These are phyloP conservation scores for Phoma herbarum DNA, from an alignment of 2,329 filamentous ascomycete species.

Conservation along the genomic window DNA sequence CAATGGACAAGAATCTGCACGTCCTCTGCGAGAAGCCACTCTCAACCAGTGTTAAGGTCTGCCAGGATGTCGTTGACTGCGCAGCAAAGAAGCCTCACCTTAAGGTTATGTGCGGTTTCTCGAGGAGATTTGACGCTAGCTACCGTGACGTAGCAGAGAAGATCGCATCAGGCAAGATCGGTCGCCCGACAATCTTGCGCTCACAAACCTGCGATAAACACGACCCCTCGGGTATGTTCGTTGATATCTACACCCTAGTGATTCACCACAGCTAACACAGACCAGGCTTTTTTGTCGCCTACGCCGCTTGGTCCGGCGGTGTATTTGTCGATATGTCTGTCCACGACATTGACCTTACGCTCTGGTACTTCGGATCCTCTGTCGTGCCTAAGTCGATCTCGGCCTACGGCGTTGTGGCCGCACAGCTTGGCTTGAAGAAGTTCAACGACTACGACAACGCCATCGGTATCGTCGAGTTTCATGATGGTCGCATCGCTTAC, in stretches of 20 bases:
- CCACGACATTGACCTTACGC: constrained; percentile 72
- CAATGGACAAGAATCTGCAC: background rate
- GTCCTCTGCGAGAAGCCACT: background rate
- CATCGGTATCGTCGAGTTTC: constrained; percentile 61
- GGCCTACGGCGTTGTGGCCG: constrained; percentile 56
- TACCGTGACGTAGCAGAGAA: constrained; percentile 46
- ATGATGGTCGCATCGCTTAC: constrained; percentile 69
- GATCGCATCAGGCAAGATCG: constrained; percentile 65
- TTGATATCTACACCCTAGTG: constrained; percentile 55
- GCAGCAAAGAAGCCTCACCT: background rate
- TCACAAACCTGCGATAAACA: constrained; percentile 73
- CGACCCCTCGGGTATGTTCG: constrained; percentile 62
- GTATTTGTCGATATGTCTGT: constrained; percentile 77
- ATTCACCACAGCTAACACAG: background rate
- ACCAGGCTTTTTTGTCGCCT: constrained; percentile 69
- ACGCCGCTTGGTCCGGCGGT: constrained; percentile 70
- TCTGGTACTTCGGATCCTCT: constrained; percentile 66
- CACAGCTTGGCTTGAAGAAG: background rate
- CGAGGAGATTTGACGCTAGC: background rate
- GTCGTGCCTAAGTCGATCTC: constrained; percentile 51
- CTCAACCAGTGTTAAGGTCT: background rate
- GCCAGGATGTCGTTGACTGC: background rate
- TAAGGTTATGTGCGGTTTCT: background rate
- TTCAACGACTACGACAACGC: background rate
- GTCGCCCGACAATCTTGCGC: constrained; percentile 67